These are phyloP conservation scores for Globisporangium emineosum DNA, from an alignment of 352 stramenopile species.

Conservation along the genomic window DNA sequence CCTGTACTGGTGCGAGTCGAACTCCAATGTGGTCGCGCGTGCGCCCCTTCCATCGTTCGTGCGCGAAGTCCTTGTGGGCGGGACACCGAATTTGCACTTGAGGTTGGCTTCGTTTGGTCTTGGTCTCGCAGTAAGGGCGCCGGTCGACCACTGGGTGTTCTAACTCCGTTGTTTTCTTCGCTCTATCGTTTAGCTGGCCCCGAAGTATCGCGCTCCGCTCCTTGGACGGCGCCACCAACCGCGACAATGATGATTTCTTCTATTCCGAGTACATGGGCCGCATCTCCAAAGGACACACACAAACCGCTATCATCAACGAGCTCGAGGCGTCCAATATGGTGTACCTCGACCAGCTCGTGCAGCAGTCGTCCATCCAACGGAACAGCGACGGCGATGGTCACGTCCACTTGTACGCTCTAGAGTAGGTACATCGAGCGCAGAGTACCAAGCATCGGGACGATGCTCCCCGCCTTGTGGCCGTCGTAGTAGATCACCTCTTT, in stretches of 20 bases:
- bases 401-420: conserved; percentile 37
- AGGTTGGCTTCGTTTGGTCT: conserved; percentile 27
- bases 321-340: conserved; percentile 48
- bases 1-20: conserved; percentile 72
- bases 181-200: conserved; percentile 47
- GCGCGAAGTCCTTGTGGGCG: conserved; percentile 49
- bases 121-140: not conserved
- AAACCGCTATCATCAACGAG: conserved; percentile 41
- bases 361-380: conserved; percentile 23
- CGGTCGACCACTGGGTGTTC: no score
- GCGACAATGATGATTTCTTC: conserved; percentile 33
- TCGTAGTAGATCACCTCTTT: conserved; percentile 81
- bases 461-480: conserved; percentile 30
- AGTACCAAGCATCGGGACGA: conserved; percentile 48
- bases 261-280: conserved; percentile 69
- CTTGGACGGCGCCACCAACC: conserved; percentile 31
- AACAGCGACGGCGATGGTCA: conserved; percentile 8
- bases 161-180: not conserved
- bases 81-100: conserved; percentile 44
- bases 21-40: conserved; percentile 55
- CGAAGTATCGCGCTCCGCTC: conserved; percentile 44
- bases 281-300: conserved; percentile 30
- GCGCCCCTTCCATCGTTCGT: conserved; percentile 40
- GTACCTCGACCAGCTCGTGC: conserved; percentile 53
- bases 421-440: conserved; percentile 60